phyloP scores from a whole-genome alignment of 768 basidiomycete genomes.

The Tremella yokohamensis region DNA sequence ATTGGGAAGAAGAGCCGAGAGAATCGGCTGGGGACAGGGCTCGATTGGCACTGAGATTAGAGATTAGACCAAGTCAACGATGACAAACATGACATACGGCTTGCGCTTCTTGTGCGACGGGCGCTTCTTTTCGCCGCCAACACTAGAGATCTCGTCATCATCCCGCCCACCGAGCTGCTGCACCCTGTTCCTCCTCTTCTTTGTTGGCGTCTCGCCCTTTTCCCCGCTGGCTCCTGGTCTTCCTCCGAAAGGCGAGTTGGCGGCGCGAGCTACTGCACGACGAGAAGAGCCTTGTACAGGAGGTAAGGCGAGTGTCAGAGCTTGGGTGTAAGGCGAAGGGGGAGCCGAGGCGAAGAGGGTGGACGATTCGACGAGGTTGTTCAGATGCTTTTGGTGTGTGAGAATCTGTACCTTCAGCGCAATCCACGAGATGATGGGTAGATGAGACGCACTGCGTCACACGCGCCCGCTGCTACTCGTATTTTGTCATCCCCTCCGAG shows the following conservation, averaged over 20 bases:
- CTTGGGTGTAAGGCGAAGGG: constrained; percentile 39
- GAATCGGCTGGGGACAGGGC: constrained; percentile 44
- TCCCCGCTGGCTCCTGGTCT: constrained; percentile 15
- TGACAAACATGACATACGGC: constrained; percentile 26
- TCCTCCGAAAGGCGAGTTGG: constrained; percentile 41
- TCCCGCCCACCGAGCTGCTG: constrained; percentile 33
- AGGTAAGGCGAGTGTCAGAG: constrained; percentile 29
- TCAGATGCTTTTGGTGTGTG: constrained; percentile 49
- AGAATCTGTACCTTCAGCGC: constrained; percentile 39
- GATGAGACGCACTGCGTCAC: constrained; percentile 68
- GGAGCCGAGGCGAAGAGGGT: constrained; percentile 45
- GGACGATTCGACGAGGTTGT: constrained; percentile 45
- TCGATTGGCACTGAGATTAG: constrained; percentile 24
- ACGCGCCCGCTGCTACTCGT: constrained; percentile 83
- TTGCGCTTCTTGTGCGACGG: constrained; percentile 35
- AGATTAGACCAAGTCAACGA: not conserved
- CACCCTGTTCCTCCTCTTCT: constrained; percentile 44
- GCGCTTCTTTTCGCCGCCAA: constrained; percentile 33
- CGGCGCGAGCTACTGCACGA: constrained; percentile 26
- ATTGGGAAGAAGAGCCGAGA: constrained; percentile 36
- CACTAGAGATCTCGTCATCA: constrained; percentile 40
- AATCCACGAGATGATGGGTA: not conserved
- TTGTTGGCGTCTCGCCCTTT: constrained; percentile 39
- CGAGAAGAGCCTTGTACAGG: constrained; percentile 22
- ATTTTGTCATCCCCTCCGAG: constrained; percentile 98